Base-by-base conservation (phyloP, 768 basidiomycete genomes). In the Hirschioporus abietinus region DNA sequence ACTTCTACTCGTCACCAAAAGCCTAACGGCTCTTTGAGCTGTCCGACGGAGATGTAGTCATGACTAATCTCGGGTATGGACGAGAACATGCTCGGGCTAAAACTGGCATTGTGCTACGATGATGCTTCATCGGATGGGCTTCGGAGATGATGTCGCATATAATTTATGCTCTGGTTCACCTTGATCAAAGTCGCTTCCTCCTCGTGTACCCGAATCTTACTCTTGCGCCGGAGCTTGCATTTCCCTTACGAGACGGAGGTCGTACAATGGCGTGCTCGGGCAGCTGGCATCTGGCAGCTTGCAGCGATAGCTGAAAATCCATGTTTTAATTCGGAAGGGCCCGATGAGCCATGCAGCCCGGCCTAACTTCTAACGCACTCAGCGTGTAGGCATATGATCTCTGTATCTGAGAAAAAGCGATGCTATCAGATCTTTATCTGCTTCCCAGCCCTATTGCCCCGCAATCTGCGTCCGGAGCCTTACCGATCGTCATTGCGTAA, bases 1-100 rank as follows among this genome's bases (percentile, higher is more conserved):
- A 52, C 42, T 52, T 52, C 42, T 52, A 52, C 42, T 52, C 42
- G 42, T 52, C 42, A 52, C 42, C 42, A 52, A 52, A 52, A 52
- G 42, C 42, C 42, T 52, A 52, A 52, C 42, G 42, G 42, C 12
- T 52, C 42, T 52, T 52, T 6, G 42, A 52, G 42, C 42, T 52
- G 42, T 52, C 42, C 42, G 42, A 52, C 42, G 42, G 42, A 52
- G 42, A 12, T 52, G 42, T 20, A 15, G 4, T 10, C 12, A 52
- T 52, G 42, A 52, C 42, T 52, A 52, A 52, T 52, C 42, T 12
- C 42, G 42, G 42, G 42, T 52, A 52, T 52, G 42, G 42, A 52
- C 42, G 42, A 52, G 42, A 52, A 52, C 12, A 20, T 5, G 42
- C 42, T 52, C 42, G 42, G 42, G 42, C 42, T 52, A 52, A 52